phyloP scores from a whole-genome alignment of 2,329 filamentous ascomycete species.

The Paraphoma chrysanthemicola region DNA sequence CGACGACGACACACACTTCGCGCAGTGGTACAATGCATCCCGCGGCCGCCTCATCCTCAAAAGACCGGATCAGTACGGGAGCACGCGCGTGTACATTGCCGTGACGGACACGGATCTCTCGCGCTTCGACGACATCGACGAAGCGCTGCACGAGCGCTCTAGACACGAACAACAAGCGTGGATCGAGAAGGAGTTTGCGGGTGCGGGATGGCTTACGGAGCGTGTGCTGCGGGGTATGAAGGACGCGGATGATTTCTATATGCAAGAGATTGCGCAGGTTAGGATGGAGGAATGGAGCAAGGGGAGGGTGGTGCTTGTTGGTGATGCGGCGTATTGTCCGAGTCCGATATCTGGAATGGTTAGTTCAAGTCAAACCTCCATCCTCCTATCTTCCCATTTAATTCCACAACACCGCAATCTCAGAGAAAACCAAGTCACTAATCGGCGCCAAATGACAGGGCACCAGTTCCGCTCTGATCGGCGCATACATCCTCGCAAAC shows the following conservation, averaged over 20 bases:
- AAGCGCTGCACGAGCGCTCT: slow-evolving; percentile 13
- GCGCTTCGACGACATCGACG: slow-evolving; percentile 27
- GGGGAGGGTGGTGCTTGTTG: slow-evolving; percentile 45
- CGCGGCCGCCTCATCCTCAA: slow-evolving; percentile 28
- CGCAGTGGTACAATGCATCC: slow-evolving; percentile 36
- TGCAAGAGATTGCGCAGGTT: slow-evolving; percentile 50
- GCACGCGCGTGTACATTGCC: slow-evolving; percentile 22
- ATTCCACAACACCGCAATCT: no score
- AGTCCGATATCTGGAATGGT: slow-evolving; percentile 39
- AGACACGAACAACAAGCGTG: slow-evolving; percentile 27
- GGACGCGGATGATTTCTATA: slow-evolving; percentile 53
- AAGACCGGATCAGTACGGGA: slow-evolving; percentile 31
- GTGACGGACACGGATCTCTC: slow-evolving; percentile 24
- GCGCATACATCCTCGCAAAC: slow-evolving; percentile 49
- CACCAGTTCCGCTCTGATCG: slow-evolving; percentile 45
- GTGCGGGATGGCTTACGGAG: slow-evolving; percentile 48
- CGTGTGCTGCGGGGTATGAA: slow-evolving; percentile 50
- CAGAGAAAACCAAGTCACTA: not conserved
- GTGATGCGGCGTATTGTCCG: slow-evolving; percentile 51
- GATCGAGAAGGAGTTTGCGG: slow-evolving; percentile 37
- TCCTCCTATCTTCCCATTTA: not conserved
- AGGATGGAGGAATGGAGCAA: slow-evolving; percentile 45
- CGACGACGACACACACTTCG: slow-evolving; percentile 25
- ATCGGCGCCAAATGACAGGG: slow-evolving; percentile 16
- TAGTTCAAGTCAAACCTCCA: not conserved